Evolutionary conservation across 2,329 filamentous ascomycete species (phyloP), one percentile per base, ranked within the genome.

Genomic region (Trichoderma guizhouense): DNA sequence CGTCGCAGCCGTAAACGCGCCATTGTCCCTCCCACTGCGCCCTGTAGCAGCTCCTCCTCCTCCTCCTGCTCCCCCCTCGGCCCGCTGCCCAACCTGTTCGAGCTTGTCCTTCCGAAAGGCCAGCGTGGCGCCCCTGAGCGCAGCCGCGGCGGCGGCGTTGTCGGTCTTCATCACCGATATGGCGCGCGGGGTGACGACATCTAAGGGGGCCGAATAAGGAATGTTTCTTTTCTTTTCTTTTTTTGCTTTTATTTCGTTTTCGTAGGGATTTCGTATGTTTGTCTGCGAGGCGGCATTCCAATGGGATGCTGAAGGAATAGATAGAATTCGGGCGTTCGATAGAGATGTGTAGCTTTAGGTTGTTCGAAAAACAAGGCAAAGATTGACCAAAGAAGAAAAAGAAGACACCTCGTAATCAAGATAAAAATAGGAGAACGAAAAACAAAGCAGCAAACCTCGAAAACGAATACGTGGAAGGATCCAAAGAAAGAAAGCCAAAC

Each of bases 111-210:
- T 80, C 62, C 83, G 81, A 73, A 89, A 90, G 24, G 88, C 88
- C 30, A 89, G 82, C 12, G 85, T 86, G 11, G 88, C 88, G 67
- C 88, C 88, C 72, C 82, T 84, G 71, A 89, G 80, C 64, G 87
- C 86, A n/a, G 43, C 73, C 6, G 84, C 86, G 12, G 57, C 72
- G 8, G 84, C 80, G 63, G 86, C 85, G 51, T 73, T 70, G 65
- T 76, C 79, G 76, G 78, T 76, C 78, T 78, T 79, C 81, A 82
- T 82, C 76, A 74, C 79, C 80, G 76, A 73, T 68, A 15, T 28
- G 66, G 55, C 39, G 71, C 47, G 55, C 21, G 51, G 36, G 36
- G 64, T 15, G 72, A 68, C 69, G 73, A 76, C 76, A 77, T 77
- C 32, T 28, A 72, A 66, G 63, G 47, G 30, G 36, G 36, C 5